These are phyloP conservation scores for Fraxinus velutina DNA, from an alignment of 305 asterid species.

Conservation along the genomic window DNA sequence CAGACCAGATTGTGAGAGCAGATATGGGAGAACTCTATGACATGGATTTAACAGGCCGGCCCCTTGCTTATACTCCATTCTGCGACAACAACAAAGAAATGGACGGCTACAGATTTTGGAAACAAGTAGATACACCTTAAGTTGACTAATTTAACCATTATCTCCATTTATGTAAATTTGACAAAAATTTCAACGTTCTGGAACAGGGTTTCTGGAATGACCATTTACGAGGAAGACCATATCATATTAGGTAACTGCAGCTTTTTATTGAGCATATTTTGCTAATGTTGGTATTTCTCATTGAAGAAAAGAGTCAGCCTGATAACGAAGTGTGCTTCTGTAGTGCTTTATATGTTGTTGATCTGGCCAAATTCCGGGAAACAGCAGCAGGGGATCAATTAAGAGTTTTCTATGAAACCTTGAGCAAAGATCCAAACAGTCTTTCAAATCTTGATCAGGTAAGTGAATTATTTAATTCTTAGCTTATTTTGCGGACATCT, in stretches of 20 bases:
- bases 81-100: constrained; percentile 98
- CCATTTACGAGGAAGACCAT: constrained; percentile 91
- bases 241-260: constrained; percentile 72
- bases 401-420: constrained; percentile 85
- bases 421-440: constrained; percentile 99
- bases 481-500: constrained; percentile 5
- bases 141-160: neutral
- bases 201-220: constrained; percentile 98
- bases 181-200: constrained; percentile 17
- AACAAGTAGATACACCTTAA: constrained; percentile 49
- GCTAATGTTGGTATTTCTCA: constrained; percentile 17
- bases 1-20: constrained; percentile 90
- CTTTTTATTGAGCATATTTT: constrained; percentile 6
- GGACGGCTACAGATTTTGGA: constrained; percentile 99
- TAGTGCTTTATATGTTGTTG: constrained; percentile 93
- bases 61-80: constrained; percentile 95
- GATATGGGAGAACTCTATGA: constrained; percentile 99
- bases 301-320: constrained; percentile 16
- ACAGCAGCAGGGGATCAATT: constrained; percentile 98
- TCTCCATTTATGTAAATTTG: constrained; percentile 10
- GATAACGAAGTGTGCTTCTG: constrained; percentile 31
- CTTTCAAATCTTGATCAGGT: constrained; percentile 97
- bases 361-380: constrained; percentile 87
- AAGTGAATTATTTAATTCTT: constrained; percentile 26
- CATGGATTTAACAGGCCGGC: constrained; percentile 81